Conservation (phyloP, 495 filamentous ascomycete species). For the Penicillium maclennaniae region DNA sequence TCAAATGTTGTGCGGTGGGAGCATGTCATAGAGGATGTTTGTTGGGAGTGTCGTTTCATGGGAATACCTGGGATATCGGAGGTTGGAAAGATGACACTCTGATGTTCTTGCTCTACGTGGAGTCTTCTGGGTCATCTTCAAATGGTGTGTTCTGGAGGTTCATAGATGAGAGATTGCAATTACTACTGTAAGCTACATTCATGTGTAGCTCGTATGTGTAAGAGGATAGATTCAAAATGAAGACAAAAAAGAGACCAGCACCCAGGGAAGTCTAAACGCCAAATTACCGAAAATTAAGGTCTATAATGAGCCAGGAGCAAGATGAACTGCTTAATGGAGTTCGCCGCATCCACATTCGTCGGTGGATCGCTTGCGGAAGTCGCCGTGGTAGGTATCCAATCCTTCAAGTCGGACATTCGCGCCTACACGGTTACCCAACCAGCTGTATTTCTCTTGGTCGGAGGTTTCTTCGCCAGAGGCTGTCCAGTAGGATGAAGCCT, state of each 20-base stretch:
- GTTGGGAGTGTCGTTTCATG: conserved; percentile 6
- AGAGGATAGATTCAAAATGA: not conserved
- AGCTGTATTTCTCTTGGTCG: conserved; percentile 21
- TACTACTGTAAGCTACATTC: too few species aligned
- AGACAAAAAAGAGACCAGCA: not conserved
- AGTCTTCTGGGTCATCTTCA: too few species aligned
- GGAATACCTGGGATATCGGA: not conserved
- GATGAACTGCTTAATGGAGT: conserved; percentile 20
- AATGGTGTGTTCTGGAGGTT: too few species aligned
- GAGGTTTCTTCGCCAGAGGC: conserved; percentile 13
- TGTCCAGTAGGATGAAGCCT: conserved; percentile 45
- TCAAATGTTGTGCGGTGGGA: conserved; percentile 51
- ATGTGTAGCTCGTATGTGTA: not conserved
- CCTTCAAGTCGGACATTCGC: conserved; percentile 33
- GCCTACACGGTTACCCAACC: conserved; percentile 44
- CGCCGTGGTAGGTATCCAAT: conserved; percentile 48
- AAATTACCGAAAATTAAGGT: not conserved
- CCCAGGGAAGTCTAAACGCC: not conserved
- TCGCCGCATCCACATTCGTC: conserved; percentile 42
- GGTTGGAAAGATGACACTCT: not conserved
- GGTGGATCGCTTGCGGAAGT: conserved; percentile 43
- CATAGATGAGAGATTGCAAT: too few species aligned
- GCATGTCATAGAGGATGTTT: not conserved
- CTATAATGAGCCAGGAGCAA: not conserved
- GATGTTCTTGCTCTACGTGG: not conserved